Conservation (phyloP, 768 basidiomycete genomes). For the Fomitopsis serialis region DNA sequence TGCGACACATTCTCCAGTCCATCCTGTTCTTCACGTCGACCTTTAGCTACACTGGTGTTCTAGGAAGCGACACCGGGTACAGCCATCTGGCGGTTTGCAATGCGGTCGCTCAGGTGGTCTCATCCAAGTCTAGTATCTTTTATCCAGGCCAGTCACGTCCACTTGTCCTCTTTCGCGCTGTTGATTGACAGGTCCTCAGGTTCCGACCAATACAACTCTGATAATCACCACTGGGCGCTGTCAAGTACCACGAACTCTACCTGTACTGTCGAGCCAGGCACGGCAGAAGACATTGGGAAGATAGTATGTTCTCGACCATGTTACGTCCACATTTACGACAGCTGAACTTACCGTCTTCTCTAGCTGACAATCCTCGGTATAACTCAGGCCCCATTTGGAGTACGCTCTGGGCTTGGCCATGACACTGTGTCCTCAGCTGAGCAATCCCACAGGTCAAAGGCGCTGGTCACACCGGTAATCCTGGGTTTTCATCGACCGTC, state of each 20-base stretch:
- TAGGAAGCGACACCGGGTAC: too few species aligned
- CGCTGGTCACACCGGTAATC: constrained; percentile 28
- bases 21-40: too few species aligned
- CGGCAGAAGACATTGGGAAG: constrained; percentile 40
- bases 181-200: not conserved
- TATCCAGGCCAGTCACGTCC: not conserved
- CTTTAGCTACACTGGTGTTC: too few species aligned
- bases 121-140: not conserved
- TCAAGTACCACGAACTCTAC: constrained; percentile 40
- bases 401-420: constrained; percentile 15
- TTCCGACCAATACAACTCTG: constrained; percentile 30
- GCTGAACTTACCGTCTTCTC: not conserved
- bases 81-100: too few species aligned
- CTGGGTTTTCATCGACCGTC: constrained; percentile 29
- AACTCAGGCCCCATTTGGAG: constrained; percentile 48
- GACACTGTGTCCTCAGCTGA: not conserved
- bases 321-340: not conserved
- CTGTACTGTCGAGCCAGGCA: constrained; percentile 57
- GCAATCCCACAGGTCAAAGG: constrained; percentile 25
- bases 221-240: constrained; percentile 45
- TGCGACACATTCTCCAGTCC: too few species aligned
- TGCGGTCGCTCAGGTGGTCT: too few species aligned
- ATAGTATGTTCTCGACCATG: constrained; percentile 36
- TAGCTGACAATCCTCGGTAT: constrained; percentile 44
- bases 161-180: not conserved